Conservation (phyloP, 768 basidiomycete genomes). For the Guyanaporus albipodus region DNA sequence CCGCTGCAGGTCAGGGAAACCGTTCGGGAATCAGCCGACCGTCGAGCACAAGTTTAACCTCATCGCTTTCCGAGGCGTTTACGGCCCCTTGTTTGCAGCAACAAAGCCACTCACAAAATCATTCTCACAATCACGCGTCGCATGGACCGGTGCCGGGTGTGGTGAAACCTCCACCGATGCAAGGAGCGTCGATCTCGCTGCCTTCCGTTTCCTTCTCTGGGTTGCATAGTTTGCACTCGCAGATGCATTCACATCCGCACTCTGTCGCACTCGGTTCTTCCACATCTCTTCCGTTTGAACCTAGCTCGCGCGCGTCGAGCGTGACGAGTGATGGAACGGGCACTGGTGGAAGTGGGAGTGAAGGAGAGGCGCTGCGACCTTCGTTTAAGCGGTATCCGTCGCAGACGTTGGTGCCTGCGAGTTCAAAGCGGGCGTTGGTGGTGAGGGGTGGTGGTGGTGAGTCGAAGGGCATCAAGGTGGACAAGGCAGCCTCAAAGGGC, state of each 20-base stretch:
- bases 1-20: constrained; percentile 7
- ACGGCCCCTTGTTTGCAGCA: constrained; percentile 19
- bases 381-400: constrained; percentile 72
- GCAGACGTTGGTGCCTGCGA: constrained; percentile 62
- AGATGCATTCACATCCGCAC: constrained; percentile 1
- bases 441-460: constrained; percentile 22
- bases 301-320: constrained; percentile 30
- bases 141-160: constrained; percentile 3
- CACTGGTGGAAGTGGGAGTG: constrained; percentile 30
- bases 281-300: constrained; percentile 17
- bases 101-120: background rate
- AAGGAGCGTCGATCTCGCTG: constrained; percentile 31
- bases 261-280: constrained; percentile 6
- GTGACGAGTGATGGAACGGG: constrained; percentile 32
- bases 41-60: constrained; percentile 36
- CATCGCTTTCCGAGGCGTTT: constrained; percentile 42
- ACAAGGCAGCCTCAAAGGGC: background rate
- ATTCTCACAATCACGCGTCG: background rate
- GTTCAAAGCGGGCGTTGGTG: constrained; percentile 50
- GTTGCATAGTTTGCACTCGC: constrained; percentile 4
- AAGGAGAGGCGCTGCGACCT: constrained; percentile 42
- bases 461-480: constrained; percentile 13
- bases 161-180: constrained; percentile 26
- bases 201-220: constrained; percentile 16
- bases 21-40: constrained; percentile 32